phyloP scores from a whole-genome alignment of 352 stramenopile species.

The Globisporangium acanthophoron region DNA sequence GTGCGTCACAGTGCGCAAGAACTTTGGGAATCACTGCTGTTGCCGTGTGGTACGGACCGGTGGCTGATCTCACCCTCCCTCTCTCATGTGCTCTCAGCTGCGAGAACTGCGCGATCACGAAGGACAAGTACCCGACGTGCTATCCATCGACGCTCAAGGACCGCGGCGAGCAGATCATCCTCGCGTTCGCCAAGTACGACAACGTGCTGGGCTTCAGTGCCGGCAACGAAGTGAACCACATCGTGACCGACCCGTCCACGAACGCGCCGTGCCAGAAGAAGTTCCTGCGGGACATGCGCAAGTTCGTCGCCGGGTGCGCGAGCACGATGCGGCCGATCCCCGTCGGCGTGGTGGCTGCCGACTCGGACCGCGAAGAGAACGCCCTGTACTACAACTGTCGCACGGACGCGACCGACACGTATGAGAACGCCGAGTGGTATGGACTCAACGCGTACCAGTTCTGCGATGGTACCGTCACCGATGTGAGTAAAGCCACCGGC shows the following conservation, averaged over 20 bases:
- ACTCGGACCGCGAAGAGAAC: constrained; percentile 58
- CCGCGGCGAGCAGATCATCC: constrained; percentile 71
- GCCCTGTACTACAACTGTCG: constrained; percentile 86
- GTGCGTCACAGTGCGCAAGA: constrained; percentile 3
- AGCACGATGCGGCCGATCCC: constrained; percentile 61
- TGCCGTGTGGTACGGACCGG: neutral
- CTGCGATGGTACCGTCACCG: constrained; percentile 45
- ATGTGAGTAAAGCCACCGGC: constrained; percentile 30
- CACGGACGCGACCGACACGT: constrained; percentile 53
- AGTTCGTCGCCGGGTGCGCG: constrained; percentile 48
- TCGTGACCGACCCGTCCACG: constrained; percentile 22
- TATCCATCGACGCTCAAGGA: constrained; percentile 57
- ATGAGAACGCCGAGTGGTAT: constrained; percentile 83
- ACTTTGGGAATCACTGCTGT: constrained; percentile 2
- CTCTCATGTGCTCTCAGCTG: constrained; percentile 21
- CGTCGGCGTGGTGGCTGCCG: constrained; percentile 68
- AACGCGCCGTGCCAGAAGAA: constrained; percentile 89
- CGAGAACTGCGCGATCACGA: constrained; percentile 48
- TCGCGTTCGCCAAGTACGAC: constrained; percentile 79
- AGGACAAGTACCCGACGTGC: constrained; percentile 41
- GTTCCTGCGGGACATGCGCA: constrained; percentile 80
- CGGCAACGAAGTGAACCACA: constrained; percentile 82
- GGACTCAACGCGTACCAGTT: constrained; percentile 84
- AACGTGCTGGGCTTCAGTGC: constrained; percentile 78
- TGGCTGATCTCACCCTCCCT: too few species aligned